Evolutionary conservation across 768 basidiomycete species (phyloP).

Genomic region (Rubroboletus satanas): DNA sequence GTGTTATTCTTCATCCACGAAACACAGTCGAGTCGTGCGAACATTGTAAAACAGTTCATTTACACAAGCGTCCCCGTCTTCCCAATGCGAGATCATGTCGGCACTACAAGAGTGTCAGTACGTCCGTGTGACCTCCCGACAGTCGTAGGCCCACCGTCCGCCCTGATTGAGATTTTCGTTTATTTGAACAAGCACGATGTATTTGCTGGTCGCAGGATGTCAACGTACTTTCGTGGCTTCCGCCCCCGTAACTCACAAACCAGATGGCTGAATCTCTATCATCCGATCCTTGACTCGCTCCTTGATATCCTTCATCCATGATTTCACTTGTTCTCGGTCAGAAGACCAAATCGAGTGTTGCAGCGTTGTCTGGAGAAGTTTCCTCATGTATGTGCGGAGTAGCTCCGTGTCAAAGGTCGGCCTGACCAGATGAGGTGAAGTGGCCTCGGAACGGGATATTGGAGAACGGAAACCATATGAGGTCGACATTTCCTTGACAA

Average conservation of each 20-base stretch:
- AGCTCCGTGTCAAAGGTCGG: constrained; percentile 66
- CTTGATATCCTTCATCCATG: constrained; percentile 80
- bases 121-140: constrained; percentile 1
- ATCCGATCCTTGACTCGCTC: constrained; percentile 84
- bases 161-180: constrained; percentile 84
- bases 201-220: constrained; percentile 55
- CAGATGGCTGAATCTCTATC: constrained; percentile 75
- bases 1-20: constrained; percentile 10
- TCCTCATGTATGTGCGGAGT: constrained; percentile 78
- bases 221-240: constrained; percentile 8
- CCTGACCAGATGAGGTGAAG: constrained; percentile 46
- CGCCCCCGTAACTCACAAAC: constrained; percentile 58
- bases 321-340: constrained; percentile 66
- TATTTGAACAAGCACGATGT: constrained; percentile 80
- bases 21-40: constrained; percentile 29
- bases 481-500: constrained; percentile 21
- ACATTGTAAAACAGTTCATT: constrained; percentile 81
- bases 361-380: constrained; percentile 67
- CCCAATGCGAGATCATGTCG: constrained; percentile 84
- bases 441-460: constrained; percentile 55
- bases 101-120: constrained; percentile 43
- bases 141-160: constrained; percentile 54
- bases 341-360: constrained; percentile 61
- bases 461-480: constrained; percentile 53
- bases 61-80: constrained; percentile 73